These are phyloP conservation scores for Phaeotremella skinneri DNA, from an alignment of 768 basidiomycete species.

Conservation along the genomic window DNA sequence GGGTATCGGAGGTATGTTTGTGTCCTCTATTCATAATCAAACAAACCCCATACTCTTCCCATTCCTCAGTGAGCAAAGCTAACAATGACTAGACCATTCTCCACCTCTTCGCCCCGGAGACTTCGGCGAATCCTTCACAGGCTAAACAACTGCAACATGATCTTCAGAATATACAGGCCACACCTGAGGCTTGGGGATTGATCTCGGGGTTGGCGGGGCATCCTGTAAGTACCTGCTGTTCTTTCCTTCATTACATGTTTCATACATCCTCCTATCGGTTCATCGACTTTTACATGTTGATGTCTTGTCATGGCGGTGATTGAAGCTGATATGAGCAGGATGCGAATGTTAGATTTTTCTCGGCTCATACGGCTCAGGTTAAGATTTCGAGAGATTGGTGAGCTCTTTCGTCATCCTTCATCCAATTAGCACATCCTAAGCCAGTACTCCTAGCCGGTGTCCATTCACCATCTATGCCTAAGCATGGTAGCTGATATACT, in stretches of 20 bases:
- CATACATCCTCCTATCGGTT: background rate
- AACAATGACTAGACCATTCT: constrained; percentile 42
- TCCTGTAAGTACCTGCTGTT: constrained; percentile 25
- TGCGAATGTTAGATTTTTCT: constrained; percentile 87
- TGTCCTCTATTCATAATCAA: background rate
- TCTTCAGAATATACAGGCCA: constrained; percentile 39
- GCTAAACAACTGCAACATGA: constrained; percentile 44
- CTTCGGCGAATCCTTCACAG: constrained; percentile 32
- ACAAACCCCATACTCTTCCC: background rate
- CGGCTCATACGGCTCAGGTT: constrained; percentile 87
- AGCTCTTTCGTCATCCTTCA: constrained; percentile 14
- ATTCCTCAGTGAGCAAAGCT: background rate
- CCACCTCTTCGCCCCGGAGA: constrained; percentile 39
- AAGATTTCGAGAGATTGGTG: constrained; percentile 93
- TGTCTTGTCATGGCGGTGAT: background rate
- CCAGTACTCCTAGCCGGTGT: too few relatives aligned
- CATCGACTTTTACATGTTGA: constrained; percentile 1
- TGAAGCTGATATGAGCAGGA: constrained; percentile 57
- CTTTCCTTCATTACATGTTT: background rate
- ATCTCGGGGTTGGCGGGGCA: constrained; percentile 42
- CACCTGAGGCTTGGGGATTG: constrained; percentile 48
- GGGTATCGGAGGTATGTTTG: constrained; percentile 37
- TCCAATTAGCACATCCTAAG: background rate
- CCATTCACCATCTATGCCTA: too few relatives aligned
- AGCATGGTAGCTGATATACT: background rate